Evolutionary conservation across 2,329 filamentous ascomycete species (phyloP).

Genomic region (Ceratocystis papillata): DNA sequence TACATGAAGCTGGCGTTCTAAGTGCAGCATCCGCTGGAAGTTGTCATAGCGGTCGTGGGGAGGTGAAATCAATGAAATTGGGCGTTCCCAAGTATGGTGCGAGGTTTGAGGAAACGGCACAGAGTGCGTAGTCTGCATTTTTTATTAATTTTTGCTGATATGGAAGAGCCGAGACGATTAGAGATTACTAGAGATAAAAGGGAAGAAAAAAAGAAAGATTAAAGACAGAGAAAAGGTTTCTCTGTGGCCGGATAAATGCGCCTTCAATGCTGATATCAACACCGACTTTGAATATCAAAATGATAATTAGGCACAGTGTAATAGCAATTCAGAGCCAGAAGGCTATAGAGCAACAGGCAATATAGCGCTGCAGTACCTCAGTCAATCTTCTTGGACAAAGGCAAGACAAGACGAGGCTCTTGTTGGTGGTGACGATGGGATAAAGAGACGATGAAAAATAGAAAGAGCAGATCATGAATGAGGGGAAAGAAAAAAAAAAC

Average conservation of each 20-base stretch:
- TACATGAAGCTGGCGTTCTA: slow-evolving; percentile 20
- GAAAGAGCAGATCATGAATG: not conserved
- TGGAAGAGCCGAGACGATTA: not conserved
- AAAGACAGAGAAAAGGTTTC: not conserved
- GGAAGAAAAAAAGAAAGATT: not conserved
- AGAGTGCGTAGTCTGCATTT: slow-evolving; percentile 7
- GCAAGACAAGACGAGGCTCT: not conserved
- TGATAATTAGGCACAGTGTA: too few relatives aligned
- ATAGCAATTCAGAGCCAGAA: too few relatives aligned
- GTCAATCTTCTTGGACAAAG: not conserved
- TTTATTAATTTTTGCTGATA: not conserved
- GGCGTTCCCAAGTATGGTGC: not conserved
- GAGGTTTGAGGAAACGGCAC: not conserved
- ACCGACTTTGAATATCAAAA: too few relatives aligned
- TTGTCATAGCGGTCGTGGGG: slow-evolving; percentile 14
- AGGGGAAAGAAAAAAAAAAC: not conserved
- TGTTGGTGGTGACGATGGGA: not conserved
- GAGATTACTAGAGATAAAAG: not conserved
- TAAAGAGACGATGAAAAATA: too few relatives aligned
- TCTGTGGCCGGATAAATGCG: too few relatives aligned
- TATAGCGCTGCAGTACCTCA: not conserved
- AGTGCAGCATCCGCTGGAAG: slow-evolving; percentile 17
- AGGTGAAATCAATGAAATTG: not conserved
- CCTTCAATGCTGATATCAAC: too few relatives aligned
- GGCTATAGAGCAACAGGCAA: too few relatives aligned